A percentile compares a stretch with the other conserved stretches of the same genome.
Evolutionary conservation across 2,329 filamentous ascomycete species (phyloP).

Genomic region (Colletotrichum sp.): DNA sequence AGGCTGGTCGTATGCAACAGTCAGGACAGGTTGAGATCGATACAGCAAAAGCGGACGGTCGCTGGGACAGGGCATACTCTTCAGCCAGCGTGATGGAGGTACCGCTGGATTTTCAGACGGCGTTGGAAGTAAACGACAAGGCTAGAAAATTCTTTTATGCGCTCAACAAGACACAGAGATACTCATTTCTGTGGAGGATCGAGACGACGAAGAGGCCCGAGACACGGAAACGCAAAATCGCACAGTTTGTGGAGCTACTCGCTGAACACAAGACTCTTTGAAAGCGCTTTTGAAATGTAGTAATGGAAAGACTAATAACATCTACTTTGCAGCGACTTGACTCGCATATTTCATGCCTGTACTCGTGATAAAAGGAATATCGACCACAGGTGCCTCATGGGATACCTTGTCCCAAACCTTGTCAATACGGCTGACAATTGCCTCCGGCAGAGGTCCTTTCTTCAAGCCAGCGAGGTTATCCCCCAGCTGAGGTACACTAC

Average conservation of each 20-base stretch:
- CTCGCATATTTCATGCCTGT: neutral
- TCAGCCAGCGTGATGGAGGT: slow-evolving; percentile 50
- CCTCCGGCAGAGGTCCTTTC: neutral
- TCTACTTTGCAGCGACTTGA: neutral
- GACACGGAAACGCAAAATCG: slow-evolving; percentile 42
- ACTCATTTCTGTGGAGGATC: slow-evolving; percentile 49
- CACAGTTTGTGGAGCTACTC: slow-evolving; percentile 44
- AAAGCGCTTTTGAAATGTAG: no score
- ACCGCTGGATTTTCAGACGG: slow-evolving; percentile 53
- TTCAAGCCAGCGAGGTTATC: neutral
- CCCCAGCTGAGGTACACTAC: neutral
- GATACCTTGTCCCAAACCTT: neutral
- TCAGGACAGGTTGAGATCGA: slow-evolving; percentile 56
- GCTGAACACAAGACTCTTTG: slow-evolving; percentile 35
- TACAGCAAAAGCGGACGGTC: slow-evolving; percentile 59
- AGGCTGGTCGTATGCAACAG: slow-evolving; percentile 52
- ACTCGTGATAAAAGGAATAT: neutral
- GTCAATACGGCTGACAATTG: neutral
- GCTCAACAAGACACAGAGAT: slow-evolving; percentile 51
- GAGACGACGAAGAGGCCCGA: slow-evolving; percentile 44
- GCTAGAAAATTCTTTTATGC: slow-evolving; percentile 45
- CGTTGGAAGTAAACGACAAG: slow-evolving; percentile 38
- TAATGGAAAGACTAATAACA: no score
- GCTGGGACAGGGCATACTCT: slow-evolving; percentile 64
- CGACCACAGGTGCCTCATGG: neutral